Evolutionary conservation across 1,284 basidiomycete species (phyloP).

Genomic region (Caloboletus firmus): DNA sequence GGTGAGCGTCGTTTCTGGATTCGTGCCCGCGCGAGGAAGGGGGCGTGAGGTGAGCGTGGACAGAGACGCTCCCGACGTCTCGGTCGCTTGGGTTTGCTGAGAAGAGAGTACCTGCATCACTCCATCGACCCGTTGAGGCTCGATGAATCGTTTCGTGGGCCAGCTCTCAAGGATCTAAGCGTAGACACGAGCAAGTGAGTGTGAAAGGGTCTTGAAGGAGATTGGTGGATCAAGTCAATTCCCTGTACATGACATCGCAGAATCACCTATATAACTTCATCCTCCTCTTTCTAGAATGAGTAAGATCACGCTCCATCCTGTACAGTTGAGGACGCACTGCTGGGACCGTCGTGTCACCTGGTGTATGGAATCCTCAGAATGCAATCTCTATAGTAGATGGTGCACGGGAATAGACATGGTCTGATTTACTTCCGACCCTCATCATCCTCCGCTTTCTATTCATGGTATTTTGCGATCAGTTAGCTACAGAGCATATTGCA

Average conservation of each 20-base stretch:
- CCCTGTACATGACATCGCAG: too few species aligned
- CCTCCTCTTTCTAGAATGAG: not conserved
- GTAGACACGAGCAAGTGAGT: not conserved
- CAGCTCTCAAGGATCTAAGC: slow-evolving; percentile 82
- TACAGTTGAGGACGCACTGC: not conserved
- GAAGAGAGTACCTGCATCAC: slow-evolving; percentile 52
- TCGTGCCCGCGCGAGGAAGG: slow-evolving; percentile 9
- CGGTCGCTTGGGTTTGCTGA: slow-evolving; percentile 41
- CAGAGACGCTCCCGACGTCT: slow-evolving; percentile 23
- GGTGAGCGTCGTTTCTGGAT: slow-evolving; percentile 29
- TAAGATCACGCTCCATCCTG: too few species aligned
- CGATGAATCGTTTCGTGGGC: slow-evolving; percentile 82
- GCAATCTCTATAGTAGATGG: too few species aligned
- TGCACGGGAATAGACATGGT: too few species aligned
- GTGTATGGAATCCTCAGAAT: not conserved
- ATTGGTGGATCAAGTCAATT: slow-evolving; percentile 16
- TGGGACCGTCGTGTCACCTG: not conserved
- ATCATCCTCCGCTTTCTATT: slow-evolving; percentile 2
- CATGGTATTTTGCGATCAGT: too few species aligned
- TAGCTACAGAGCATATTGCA: too few species aligned
- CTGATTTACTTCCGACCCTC: not conserved
- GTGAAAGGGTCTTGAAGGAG: not conserved
- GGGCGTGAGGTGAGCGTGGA: slow-evolving; percentile 1
- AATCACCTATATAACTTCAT: not conserved
- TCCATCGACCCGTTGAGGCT: slow-evolving; percentile 72